phyloP scores from a whole-genome alignment of 441 rosid genomes.

The Mallotus japonicus region DNA sequence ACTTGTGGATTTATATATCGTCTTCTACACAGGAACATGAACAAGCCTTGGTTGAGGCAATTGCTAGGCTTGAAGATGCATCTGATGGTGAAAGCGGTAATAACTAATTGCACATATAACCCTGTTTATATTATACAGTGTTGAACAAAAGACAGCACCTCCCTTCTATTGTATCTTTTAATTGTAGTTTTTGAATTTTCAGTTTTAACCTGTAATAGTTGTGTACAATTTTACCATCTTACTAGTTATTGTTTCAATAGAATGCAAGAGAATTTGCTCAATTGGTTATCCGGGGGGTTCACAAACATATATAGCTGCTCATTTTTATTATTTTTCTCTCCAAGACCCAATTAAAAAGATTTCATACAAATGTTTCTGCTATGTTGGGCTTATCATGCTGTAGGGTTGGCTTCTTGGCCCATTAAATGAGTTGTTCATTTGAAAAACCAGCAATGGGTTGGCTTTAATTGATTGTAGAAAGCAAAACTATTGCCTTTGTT shows the following conservation, averaged over 20 bases:
- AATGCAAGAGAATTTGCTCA: conserved; percentile 5
- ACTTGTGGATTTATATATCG: conserved; percentile 14
- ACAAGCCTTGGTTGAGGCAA: conserved; percentile 82
- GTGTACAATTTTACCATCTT: conserved; percentile 23
- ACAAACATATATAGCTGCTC: not conserved
- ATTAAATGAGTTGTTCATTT: no score
- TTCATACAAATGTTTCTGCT: conserved; percentile 1
- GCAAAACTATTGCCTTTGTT: not conserved
- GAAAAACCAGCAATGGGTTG: no score
- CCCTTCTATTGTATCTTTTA: conserved; percentile 36
- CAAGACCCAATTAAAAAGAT: not conserved
- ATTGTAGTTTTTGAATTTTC: conserved; percentile 33
- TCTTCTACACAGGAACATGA: conserved; percentile 75
- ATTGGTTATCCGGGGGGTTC: not conserved
- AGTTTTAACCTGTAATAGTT: conserved; percentile 29
- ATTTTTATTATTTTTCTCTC: not conserved
- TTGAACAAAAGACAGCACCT: conserved; percentile 23
- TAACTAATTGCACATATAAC: conserved; percentile 53
- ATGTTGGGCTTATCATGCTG: not conserved
- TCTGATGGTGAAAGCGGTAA: conserved; percentile 99
- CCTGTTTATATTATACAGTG: conserved; percentile 33
- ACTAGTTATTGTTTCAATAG: conserved; percentile 14
- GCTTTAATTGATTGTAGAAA: no score
- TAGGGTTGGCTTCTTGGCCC: not conserved
- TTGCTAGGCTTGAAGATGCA: conserved; percentile 91